A percentile compares a stretch with the other conserved stretches of the same genome.
These are phyloP conservation scores for Xylaria cubensis DNA, from an alignment of 495 filamentous ascomycete species.

Conservation along the genomic window DNA sequence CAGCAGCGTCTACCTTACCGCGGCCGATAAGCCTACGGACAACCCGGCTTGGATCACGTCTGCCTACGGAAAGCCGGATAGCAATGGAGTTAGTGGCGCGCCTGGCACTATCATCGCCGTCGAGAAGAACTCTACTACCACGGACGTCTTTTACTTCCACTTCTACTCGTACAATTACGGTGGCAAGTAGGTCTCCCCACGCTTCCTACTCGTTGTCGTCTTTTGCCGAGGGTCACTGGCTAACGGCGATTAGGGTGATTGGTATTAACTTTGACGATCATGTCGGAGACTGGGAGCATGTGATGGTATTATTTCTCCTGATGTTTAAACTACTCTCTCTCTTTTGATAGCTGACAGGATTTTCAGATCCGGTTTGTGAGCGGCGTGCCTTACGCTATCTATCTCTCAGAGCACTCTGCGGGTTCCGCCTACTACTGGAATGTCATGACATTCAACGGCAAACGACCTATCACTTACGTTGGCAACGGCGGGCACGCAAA, in stretches of 20 bases:
- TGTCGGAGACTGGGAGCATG: slow-evolving; percentile 63
- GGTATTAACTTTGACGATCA: slow-evolving; percentile 65
- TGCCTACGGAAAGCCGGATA: slow-evolving; percentile 25
- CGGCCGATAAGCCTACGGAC: slow-evolving; percentile 59
- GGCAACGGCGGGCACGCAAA: slow-evolving; percentile 66
- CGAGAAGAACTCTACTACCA: slow-evolving; percentile 58
- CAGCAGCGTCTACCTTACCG: slow-evolving; percentile 61
- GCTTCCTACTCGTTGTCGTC: background rate
- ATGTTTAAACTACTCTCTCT: background rate
- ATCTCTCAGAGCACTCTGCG: slow-evolving; percentile 51
- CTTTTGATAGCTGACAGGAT: slow-evolving; percentile 7
- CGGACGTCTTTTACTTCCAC: slow-evolving; percentile 75
- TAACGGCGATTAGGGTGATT: slow-evolving; percentile 45
- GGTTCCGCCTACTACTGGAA: slow-evolving; percentile 69
- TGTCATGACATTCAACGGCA: slow-evolving; percentile 59
- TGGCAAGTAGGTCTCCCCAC: slow-evolving; percentile 31
- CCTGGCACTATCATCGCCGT: slow-evolving; percentile 61
- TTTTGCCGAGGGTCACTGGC: background rate
- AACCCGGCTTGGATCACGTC: slow-evolving; percentile 57
- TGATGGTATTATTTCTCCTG: slow-evolving; percentile 33
- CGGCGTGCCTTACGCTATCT: slow-evolving; percentile 62
- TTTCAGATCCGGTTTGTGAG: slow-evolving; percentile 65
- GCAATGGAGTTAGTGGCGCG: slow-evolving; percentile 53
- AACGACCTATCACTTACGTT: slow-evolving; percentile 60
- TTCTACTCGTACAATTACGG: slow-evolving; percentile 70